phyloP scores from a whole-genome alignment of 441 rosid species.

The Populus trichocarpa region DNA sequence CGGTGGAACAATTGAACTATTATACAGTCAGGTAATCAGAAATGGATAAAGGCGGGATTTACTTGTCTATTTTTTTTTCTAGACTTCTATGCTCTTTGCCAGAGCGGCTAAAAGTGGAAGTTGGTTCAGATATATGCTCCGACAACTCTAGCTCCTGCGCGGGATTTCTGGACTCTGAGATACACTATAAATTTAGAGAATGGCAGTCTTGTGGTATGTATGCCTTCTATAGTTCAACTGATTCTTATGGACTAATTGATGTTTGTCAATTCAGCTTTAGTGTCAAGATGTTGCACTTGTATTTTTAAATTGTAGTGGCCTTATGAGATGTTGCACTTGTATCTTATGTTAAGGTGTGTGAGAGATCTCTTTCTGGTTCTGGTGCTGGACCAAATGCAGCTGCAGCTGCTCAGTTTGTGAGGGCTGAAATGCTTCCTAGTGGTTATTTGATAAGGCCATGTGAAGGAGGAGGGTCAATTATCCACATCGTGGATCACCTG shows the following conservation, averaged over 20 bases:
- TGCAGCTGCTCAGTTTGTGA: conserved; percentile 82
- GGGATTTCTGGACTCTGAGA: conserved; percentile 98
- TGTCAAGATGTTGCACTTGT: neutral
- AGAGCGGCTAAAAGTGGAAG: conserved; percentile 1
- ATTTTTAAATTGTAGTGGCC: neutral
- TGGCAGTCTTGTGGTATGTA: conserved; percentile 96
- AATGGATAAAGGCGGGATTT: conserved; percentile 2
- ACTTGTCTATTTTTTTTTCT: neutral
- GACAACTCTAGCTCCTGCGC: conserved; percentile 94
- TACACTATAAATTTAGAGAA: conserved; percentile 87
- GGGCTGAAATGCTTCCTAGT: conserved; percentile 96
- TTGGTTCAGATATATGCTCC: conserved; percentile 82
- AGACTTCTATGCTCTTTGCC: neutral
- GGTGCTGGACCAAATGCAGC: conserved; percentile 85
- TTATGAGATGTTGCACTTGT: neutral
- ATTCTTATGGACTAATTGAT: neutral
- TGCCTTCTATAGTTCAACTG: neutral
- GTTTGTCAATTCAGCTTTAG: neutral
- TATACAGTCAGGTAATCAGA: conserved; percentile 75
- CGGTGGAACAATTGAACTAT: conserved; percentile 93
- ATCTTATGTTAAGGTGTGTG: conserved; percentile 60
- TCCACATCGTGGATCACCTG: conserved; percentile 94
- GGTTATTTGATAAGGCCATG: conserved; percentile 96
- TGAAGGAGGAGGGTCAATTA: conserved; percentile 98
- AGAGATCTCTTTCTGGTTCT: conserved; percentile 95